A percentile compares a stretch with the other conserved stretches of the same genome.
Evolutionary conservation across 2,329 filamentous ascomycete species (phyloP).

Genomic region (Exophiala xenobiotica): DNA sequence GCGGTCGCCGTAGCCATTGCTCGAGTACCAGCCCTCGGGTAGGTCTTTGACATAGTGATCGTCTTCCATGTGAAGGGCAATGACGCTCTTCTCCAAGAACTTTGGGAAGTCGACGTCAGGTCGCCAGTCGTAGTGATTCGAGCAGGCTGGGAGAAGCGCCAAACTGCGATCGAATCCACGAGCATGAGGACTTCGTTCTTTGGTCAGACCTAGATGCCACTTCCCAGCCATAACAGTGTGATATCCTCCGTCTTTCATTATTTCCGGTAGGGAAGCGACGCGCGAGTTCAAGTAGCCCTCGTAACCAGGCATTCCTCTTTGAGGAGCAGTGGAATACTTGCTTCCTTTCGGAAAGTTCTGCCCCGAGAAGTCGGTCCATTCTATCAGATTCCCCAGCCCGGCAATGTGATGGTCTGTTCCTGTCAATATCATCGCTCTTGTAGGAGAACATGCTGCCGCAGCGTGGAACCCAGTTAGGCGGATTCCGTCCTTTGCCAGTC

Average conservation of each 20-base stretch:
- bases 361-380: constrained; percentile 55
- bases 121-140: constrained; percentile 58
- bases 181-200: constrained; percentile 55
- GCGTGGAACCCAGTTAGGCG: constrained; percentile 66
- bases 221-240: constrained; percentile 62
- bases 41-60: constrained; percentile 47
- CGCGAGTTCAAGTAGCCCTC: constrained; percentile 63
- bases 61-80: constrained; percentile 49
- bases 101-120: constrained; percentile 41
- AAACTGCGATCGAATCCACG: constrained; percentile 61
- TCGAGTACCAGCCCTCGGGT: constrained; percentile 55
- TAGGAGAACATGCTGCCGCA: constrained; percentile 64
- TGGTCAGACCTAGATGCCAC: constrained; percentile 62
- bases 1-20: constrained; percentile 53
- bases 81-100: constrained; percentile 43
- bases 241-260: constrained; percentile 60
- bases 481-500: constrained; percentile 53
- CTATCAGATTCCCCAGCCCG: constrained; percentile 57
- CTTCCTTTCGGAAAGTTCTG: constrained; percentile 55
- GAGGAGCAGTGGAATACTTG: constrained; percentile 53
- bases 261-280: constrained; percentile 59
- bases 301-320: constrained; percentile 60
- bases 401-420: constrained; percentile 50
- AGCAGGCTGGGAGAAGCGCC: constrained; percentile 61
- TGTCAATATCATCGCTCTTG: constrained; percentile 65